Evolutionary conservation across 306 rosid genomes (phyloP), one percentile per base, ranked within the genome.

Genomic region (Pterocarpus santalinus): DNA sequence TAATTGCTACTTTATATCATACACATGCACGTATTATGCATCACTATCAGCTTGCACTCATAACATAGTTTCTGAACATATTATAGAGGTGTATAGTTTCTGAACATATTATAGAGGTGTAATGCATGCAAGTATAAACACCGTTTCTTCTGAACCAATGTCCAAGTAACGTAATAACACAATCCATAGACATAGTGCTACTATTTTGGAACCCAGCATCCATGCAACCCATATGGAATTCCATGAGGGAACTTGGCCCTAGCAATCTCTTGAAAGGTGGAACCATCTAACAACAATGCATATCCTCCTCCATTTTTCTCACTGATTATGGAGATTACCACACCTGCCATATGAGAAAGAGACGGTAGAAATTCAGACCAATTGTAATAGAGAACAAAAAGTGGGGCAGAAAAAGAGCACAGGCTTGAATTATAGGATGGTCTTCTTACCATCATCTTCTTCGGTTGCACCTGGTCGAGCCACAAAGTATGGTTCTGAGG

Each of bases 191-290:
- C 16, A 65, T 17, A 13, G 12, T 64, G 38, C 78, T 73, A 87
- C 47, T 77, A 36, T 34, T 76, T 86, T 35, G 99, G 97, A 82
- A 95, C 88, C 99, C 99, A 95, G 83, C 99, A 95, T 65, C 99
- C 99, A 82, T 95, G 99, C 81, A 95, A 85, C 0, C 99, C 99
- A 68, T 95, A 93, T 28, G 97, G 97, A 80, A 95, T 95, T 57
- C 93, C 97, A 65, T 90, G 89, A 61, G 99, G 99, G 89, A 93
- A 91, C 77, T 91, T 90, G 15, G 99, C 99, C 69, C 98, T 87
- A 30, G 99, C 99, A 68, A 95, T 84, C 90, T 95, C 99, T 86
- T 89, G 81, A 65, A 95, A 95, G 41, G 81, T 89, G 32, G 90
- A 87, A 66, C 96, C 99, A 81, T 95, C 98, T 60, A 95, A 87